These are phyloP conservation scores for Globisporangium yorkense DNA, from an alignment of 352 stramenopile genomes.

Conservation along the genomic window DNA sequence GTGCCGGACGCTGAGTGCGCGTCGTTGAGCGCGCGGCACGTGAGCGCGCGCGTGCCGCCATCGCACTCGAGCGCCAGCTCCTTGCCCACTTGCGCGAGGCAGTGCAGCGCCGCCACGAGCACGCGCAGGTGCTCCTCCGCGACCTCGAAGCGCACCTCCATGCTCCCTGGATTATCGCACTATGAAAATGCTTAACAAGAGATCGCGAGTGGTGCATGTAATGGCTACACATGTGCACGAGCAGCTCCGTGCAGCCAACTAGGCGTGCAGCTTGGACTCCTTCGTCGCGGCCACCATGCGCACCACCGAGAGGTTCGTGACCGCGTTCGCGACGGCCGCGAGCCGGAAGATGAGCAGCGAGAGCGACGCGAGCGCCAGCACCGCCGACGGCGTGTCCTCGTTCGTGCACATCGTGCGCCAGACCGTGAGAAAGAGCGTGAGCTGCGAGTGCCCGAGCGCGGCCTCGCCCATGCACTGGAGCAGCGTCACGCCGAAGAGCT, in stretches of 20 bases:
- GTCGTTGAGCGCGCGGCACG: conserved; percentile 73
- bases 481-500: conserved; percentile 42
- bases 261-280: conserved; percentile 31
- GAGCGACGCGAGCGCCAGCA: conserved; percentile 35
- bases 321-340: conserved; percentile 33
- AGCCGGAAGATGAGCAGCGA: conserved; percentile 42
- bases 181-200: neutral
- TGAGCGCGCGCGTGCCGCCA: conserved; percentile 28
- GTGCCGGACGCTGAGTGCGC: conserved; percentile 72
- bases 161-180: conserved; percentile 9
- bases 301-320: conserved; percentile 55
- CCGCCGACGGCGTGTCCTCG: conserved; percentile 33
- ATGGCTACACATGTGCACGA: no score
- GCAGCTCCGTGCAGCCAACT: no score
- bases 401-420: conserved; percentile 44
- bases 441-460: conserved; percentile 24
- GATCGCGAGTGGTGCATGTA: neutral
- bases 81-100: conserved; percentile 72
- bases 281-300: conserved; percentile 47
- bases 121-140: conserved; percentile 72
- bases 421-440: conserved; percentile 55
- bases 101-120: conserved; percentile 75
- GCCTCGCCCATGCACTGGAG: conserved; percentile 46
- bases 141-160: conserved; percentile 71
- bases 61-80: conserved; percentile 76